phyloP scores from a whole-genome alignment of 2,329 filamentous ascomycete genomes.

The Gremmenia infestans region DNA sequence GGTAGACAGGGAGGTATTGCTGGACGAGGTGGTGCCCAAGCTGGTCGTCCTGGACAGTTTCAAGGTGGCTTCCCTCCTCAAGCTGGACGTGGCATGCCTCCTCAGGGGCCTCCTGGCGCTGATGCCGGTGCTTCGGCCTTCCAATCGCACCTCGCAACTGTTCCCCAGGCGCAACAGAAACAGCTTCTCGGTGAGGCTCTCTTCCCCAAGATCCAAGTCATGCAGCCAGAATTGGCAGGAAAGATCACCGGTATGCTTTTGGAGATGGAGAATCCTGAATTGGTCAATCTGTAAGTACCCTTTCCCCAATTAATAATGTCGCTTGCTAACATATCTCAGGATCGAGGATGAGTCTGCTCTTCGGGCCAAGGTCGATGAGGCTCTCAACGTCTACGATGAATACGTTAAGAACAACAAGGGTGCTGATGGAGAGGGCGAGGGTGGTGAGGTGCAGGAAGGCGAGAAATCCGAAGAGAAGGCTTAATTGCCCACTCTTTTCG shows the following conservation, averaged over 20 bases:
- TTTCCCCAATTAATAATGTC: neutral
- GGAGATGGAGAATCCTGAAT: constrained; percentile 96
- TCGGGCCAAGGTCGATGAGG: constrained; percentile 94
- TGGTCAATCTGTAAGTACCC: constrained; percentile 84
- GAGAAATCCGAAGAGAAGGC: constrained; percentile 49
- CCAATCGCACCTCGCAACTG: constrained; percentile 52
- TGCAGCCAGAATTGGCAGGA: constrained; percentile 92
- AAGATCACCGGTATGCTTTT: constrained; percentile 99
- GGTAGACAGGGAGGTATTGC: constrained; percentile 42
- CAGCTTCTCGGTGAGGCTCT: constrained; percentile 96
- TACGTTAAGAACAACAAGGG: constrained; percentile 70
- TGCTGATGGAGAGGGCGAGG: constrained; percentile 32
- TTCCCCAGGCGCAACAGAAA: constrained; percentile 77
- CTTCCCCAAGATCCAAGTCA: constrained; percentile 95
- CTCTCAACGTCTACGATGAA: constrained; percentile 94
- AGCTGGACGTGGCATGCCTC: constrained; percentile 33
- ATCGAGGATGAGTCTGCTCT: constrained; percentile 87
- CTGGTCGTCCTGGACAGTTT: constrained; percentile 33
- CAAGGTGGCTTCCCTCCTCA: constrained; percentile 33
- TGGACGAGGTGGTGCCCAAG: constrained; percentile 33
- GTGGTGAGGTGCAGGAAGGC: constrained; percentile 42
- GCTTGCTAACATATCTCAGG: constrained; percentile 43
- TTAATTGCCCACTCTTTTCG: constrained; percentile 35
- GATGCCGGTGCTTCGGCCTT: constrained; percentile 38
- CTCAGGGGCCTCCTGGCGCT: constrained; percentile 28